Conservation (phyloP, 352 stramenopile genomes). For the Phytophthora hybrid region DNA sequence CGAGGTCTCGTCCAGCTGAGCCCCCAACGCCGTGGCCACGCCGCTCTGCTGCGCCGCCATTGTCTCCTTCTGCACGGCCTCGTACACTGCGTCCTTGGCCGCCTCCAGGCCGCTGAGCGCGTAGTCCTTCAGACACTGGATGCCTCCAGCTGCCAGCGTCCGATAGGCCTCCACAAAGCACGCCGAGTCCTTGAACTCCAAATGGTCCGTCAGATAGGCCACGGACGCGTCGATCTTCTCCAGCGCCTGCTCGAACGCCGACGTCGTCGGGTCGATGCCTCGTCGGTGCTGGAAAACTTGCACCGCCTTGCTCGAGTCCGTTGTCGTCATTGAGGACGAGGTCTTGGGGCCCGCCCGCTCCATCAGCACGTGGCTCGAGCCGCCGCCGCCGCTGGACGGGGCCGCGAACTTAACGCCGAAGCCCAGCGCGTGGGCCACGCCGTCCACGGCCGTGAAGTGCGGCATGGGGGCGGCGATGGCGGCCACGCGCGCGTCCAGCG, state of each 20-base stretch:
- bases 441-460: slow-evolving; percentile 76
- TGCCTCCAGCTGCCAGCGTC: slow-evolving; percentile 64
- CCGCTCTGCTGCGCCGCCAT: slow-evolving; percentile 13
- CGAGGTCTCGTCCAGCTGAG: slow-evolving; percentile 72
- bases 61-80: slow-evolving; percentile 54
- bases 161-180: slow-evolving; percentile 83
- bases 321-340: neutral
- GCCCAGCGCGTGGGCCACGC: slow-evolving; percentile 60
- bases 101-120: slow-evolving; percentile 70
- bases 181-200: slow-evolving; percentile 71
- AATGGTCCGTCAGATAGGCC: slow-evolving; percentile 71
- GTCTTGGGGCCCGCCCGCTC: slow-evolving; percentile 16
- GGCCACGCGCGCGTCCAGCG: slow-evolving; percentile 67
- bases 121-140: slow-evolving; percentile 80
- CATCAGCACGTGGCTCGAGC: slow-evolving; percentile 23
- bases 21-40: slow-evolving; percentile 18
- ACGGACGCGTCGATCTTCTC: slow-evolving; percentile 76
- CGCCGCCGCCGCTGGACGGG: slow-evolving; percentile 25
- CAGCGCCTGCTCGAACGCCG: slow-evolving; percentile 63
- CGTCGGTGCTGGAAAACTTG: slow-evolving; percentile 84
- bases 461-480: slow-evolving; percentile 72
- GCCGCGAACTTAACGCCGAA: slow-evolving; percentile 77
- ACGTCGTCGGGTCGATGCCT: slow-evolving; percentile 76
- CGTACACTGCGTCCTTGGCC: slow-evolving; percentile 70
- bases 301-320: slow-evolving; percentile 46